Base-by-base conservation (phyloP, 805 yeast genomes). In the Metschnikowia anglica region DNA sequence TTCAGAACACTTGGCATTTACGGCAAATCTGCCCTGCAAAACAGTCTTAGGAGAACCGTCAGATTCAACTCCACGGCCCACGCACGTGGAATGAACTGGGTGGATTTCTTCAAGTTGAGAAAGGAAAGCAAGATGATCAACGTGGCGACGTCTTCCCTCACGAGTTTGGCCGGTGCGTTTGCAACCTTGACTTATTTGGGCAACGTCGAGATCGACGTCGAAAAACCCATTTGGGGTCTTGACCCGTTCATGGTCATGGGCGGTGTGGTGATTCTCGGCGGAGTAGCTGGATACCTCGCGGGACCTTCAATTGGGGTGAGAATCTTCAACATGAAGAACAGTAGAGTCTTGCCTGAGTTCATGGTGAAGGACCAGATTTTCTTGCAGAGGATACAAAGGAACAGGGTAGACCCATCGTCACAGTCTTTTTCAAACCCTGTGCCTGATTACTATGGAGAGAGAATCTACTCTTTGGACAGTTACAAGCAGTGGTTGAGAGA, bases 371-470 rank as follows among this genome's bases (percentile, higher is more conserved):
- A 91, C 59, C 77, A 81, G 51, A 71, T 76, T 29, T 93, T 91
- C 55, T 72, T 91, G 61, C 76, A 77, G 51, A 91, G 80, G 59
- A 76, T 93, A 49, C 79, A 77, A 54, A 72, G 73, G 44, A 85
- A 88, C 65, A 76, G 99, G 57, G 97, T 90, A 23, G 96, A 93
- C 68, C 96, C 99, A 16, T 77, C 90, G 15, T 80, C 85, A 43
- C 97, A 90, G 68, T 80, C 89, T 58, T 84, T 89, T 66, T 77
- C 86, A 42, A 93, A 91, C 66, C 98, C 98, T 11, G 95, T 93
- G 35, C 97, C 97, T n/a, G 99, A 93, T 65, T 93, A 89, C 68
- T 93, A 93, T 61, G 99, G 99, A 30, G 99, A 93, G 68, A 87
- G 87, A 65, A 90, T 93, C 48, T 88, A 88, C 40, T 84, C 95